Evolutionary conservation across 805 yeast genomes (phyloP).

Genomic region (Priceomyces medius): DNA sequence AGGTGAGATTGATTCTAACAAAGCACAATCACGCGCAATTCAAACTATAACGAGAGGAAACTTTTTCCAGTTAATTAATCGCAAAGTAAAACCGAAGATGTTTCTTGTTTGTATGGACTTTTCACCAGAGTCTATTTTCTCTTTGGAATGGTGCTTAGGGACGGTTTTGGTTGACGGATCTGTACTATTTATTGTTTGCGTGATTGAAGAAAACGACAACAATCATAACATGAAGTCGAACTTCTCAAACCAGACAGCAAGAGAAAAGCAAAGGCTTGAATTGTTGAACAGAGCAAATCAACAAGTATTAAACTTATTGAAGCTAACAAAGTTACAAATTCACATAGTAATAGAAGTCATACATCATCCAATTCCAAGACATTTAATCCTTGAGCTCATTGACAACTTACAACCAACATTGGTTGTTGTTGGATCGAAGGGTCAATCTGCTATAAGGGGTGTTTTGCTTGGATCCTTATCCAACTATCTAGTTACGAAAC

Average conservation of each 20-base stretch:
- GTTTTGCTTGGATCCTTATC: constrained; percentile 72
- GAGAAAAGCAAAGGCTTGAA: constrained; percentile 37
- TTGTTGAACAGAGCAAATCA: constrained; percentile 44
- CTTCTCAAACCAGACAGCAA: constrained; percentile 30
- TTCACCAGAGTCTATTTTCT: constrained; percentile 78
- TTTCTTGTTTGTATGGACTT: constrained; percentile 79
- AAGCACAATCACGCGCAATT: constrained; percentile 55
- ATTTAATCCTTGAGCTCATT: constrained; percentile 65
- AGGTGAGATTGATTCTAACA: constrained; percentile 55
- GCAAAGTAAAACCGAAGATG: constrained; percentile 50
- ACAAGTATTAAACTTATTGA: constrained; percentile 49
- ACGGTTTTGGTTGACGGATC: constrained; percentile 80
- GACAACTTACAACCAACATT: constrained; percentile 71
- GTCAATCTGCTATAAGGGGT: constrained; percentile 69
- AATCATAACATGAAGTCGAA: constrained; percentile 44
- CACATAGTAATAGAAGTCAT: constrained; percentile 72
- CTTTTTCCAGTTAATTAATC: constrained; percentile 52
- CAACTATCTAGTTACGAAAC: constrained; percentile 68
- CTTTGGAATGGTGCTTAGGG: constrained; percentile 87
- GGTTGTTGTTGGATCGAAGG: constrained; percentile 75
- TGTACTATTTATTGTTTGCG: constrained; percentile 70
- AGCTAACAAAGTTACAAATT: constrained; percentile 66
- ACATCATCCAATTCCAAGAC: constrained; percentile 75
- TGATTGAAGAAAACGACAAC: constrained; percentile 47
- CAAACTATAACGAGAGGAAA: constrained; percentile 70